Percentiles rank a stretch among this genome's conserved stretches.
phyloP scores from a whole-genome alignment of 1,284 basidiomycete species.

The Marasmius tenuissimus region DNA sequence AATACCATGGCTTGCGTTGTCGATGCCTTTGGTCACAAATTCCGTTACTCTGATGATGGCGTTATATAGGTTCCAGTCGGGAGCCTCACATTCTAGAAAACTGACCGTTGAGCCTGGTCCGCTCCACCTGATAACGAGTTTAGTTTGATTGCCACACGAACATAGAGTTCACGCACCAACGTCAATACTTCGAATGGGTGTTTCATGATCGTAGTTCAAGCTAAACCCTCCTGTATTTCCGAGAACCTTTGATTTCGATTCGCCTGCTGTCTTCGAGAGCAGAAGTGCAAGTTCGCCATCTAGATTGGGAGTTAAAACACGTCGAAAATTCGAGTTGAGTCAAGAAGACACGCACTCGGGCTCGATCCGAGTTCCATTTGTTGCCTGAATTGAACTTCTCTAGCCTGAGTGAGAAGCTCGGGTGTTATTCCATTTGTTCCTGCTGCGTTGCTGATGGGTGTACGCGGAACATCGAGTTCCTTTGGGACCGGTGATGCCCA shows the following conservation, averaged over 20 bases:
- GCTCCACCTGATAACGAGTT: conserved; percentile 25
- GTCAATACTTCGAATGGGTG: conserved; percentile 42
- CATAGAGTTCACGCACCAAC: conserved; percentile 25
- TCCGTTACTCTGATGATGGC: conserved; percentile 46
- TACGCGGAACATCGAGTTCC: neutral
- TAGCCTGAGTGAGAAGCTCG: neutral
- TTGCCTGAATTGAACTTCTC: neutral
- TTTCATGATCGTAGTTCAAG: conserved; percentile 45
- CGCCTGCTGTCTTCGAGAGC: neutral
- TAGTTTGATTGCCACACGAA: neutral
- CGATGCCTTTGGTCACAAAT: conserved; percentile 57
- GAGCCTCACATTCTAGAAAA: conserved; percentile 1
- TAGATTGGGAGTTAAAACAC: neutral
- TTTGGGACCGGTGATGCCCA: neutral
- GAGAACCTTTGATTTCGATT: neutral
- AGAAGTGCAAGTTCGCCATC: neutral
- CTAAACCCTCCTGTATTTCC: conserved; percentile 30
- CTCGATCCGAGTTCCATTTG: neutral
- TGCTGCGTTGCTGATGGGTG: neutral
- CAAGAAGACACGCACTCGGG: neutral
- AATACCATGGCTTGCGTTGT: conserved; percentile 52
- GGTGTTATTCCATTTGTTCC: neutral
- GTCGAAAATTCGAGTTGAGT: neutral
- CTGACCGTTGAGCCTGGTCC: conserved; percentile 44
- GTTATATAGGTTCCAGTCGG: neutral